phyloP scores from a whole-genome alignment of 495 filamentous ascomycete species.

The Cercophora scortea region DNA sequence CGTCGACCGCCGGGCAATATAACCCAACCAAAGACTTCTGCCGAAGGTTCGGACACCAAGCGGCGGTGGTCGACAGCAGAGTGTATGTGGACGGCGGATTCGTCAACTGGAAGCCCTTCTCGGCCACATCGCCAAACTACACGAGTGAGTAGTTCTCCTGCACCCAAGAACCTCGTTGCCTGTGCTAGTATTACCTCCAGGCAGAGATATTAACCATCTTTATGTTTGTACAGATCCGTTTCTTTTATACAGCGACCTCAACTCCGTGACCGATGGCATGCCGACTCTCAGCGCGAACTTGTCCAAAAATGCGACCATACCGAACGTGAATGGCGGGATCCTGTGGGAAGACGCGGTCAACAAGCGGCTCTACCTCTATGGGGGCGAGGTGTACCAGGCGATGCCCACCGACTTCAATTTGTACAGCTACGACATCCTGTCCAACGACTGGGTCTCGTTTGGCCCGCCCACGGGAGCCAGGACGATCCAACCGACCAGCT shows the following conservation, averaged over 20 bases:
- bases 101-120: slow-evolving; percentile 37
- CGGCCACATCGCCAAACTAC: slow-evolving; percentile 36
- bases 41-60: slow-evolving; percentile 41
- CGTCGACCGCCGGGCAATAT: neutral
- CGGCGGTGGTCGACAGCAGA: slow-evolving; percentile 37
- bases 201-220: neutral
- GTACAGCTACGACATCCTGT: slow-evolving; percentile 36
- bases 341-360: slow-evolving; percentile 46
- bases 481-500: slow-evolving; percentile 8
- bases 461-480: slow-evolving; percentile 10
- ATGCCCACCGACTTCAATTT: slow-evolving; percentile 25
- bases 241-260: slow-evolving; percentile 41
- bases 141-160: slow-evolving; percentile 25
- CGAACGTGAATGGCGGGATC: slow-evolving; percentile 33
- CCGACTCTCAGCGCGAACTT: slow-evolving; percentile 37
- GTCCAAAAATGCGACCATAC: slow-evolving; percentile 39
- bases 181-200: too few relatives aligned
- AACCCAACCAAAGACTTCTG: slow-evolving; percentile 42
- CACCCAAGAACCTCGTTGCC: neutral
- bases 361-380: slow-evolving; percentile 43
- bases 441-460: slow-evolving; percentile 35
- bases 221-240: slow-evolving; percentile 24
- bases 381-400: slow-evolving; percentile 33
- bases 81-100: slow-evolving; percentile 47
- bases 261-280: slow-evolving; percentile 27